Base-by-base conservation (phyloP, 495 filamentous ascomycete species). In the Penicillium steckii region DNA sequence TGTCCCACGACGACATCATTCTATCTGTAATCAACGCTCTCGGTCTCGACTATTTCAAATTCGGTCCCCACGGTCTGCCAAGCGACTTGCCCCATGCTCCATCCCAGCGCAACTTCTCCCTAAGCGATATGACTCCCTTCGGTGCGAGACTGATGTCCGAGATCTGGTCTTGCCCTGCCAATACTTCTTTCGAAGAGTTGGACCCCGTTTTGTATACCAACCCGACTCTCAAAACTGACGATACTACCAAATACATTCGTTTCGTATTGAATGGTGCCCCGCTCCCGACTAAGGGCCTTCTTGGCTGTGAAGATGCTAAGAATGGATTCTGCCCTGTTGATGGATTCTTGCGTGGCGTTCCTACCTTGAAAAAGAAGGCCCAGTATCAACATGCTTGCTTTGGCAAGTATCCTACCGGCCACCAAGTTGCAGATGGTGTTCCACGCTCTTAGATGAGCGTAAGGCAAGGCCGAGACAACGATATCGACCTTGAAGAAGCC, bases 131-230 rank as follows among this genome's bases (percentile, higher is more conserved):
- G 21, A 77, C 79, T 23, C 83, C 84, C 3, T 89, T 87, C 57
- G 84, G 74, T 10, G 83, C 80, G 0, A 70, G 83, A 4, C 65
- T 89, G 2, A 79, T 86, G 56, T 84, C 86, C 12, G 85, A 88
- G 58, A 66, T 88, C 47, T 71, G 66, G 66, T 66, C 53, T 10
- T 69, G 66, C 45, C 68, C 68, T 10, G 10, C 48, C 7, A 30
- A 57, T 17, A 15, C 32, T 3, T 47, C 48, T 0, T 53, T 66
- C 21, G 26, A 48, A 0, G 9, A 52, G 3, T 30, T 71, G 29
- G 59, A 61, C 23, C 59, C 53, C 1, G 52, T 62, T 4, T 44
- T 65, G 8, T 71, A 71, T 30, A 41, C n/a, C 9, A 71, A 71
- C 50, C 68, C 66, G 9, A 33, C 32, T 26, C 17, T 69, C 0